Evolutionary conservation across 2,329 filamentous ascomycete species (phyloP).

Genomic region (Orbilia quercus): DNA sequence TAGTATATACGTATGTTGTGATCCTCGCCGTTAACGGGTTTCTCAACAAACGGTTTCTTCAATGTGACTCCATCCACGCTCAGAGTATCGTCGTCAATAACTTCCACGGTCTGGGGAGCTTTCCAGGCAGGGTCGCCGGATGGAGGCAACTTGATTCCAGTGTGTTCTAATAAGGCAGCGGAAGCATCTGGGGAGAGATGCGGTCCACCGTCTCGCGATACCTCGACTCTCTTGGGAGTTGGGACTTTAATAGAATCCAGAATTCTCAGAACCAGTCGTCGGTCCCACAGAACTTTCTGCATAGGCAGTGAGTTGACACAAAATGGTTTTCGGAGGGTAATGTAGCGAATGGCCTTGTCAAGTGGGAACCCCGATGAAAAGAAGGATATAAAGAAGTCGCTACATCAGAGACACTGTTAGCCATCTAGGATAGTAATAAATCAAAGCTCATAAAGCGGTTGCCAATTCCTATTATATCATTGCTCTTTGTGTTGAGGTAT

Average conservation of each 20-base stretch:
- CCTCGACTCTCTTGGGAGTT: constrained; percentile 86
- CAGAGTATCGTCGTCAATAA: constrained; percentile 89
- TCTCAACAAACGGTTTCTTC: constrained; percentile 96
- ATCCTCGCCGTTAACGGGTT: constrained; percentile 97
- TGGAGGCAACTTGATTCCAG: constrained; percentile 71
- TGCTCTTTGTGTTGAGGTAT: constrained; percentile 48
- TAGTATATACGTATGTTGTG: constrained; percentile 99
- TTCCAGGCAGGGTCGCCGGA: constrained; percentile 65
- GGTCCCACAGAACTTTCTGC: constrained; percentile 97
- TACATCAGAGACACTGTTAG: constrained; percentile 58
- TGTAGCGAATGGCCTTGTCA: constrained; percentile 96
- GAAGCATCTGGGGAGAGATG: constrained; percentile 80
- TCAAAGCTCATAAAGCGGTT: neutral
- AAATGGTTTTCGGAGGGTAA: constrained; percentile 90
- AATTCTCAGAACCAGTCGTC: constrained; percentile 86
- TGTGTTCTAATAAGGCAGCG: constrained; percentile 81
- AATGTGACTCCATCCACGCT: constrained; percentile 84
- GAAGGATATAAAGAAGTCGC: constrained; percentile 95
- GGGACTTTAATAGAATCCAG: constrained; percentile 89
- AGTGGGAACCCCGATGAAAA: constrained; percentile 97
- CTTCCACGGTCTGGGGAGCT: constrained; percentile 75
- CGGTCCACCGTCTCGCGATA: constrained; percentile 92
- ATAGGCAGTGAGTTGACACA: constrained; percentile 98
- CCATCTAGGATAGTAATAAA: neutral
- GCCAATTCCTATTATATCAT: neutral